These are phyloP conservation scores for Ophiocordyceps sinensis DNA, from an alignment of 2,329 filamentous ascomycete genomes.

Conservation along the genomic window DNA sequence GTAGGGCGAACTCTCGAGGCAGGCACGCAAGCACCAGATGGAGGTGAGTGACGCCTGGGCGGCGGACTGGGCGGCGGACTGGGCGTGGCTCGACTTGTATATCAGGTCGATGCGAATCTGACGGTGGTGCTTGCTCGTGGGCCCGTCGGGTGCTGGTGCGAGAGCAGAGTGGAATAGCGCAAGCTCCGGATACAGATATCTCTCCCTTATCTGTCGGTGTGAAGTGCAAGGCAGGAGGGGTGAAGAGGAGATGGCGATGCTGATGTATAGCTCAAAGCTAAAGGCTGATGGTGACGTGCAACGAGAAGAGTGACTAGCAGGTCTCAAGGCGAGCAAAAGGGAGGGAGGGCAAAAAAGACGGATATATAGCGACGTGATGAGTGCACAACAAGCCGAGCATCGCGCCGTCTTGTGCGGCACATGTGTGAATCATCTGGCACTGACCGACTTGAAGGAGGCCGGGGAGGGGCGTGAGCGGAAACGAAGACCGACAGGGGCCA, in stretches of 20 bases:
- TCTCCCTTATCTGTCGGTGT: no score
- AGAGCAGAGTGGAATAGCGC: no score
- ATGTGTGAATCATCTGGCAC: slow-evolving; percentile 8
- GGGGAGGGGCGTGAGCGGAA: slow-evolving; percentile 1
- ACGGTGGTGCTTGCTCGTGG: no score
- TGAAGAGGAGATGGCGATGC: background rate
- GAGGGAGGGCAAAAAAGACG: slow-evolving; percentile 1
- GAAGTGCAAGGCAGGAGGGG: slow-evolving; percentile 3
- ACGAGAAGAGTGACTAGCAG: background rate
- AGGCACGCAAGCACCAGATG: no score
- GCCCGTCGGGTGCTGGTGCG: no score
- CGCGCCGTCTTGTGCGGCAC: slow-evolving; percentile 7
- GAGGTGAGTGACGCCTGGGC: no score
- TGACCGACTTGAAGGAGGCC: background rate
- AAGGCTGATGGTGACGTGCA: background rate
- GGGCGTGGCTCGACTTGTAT: no score
- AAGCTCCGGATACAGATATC: no score
- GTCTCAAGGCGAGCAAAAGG: background rate
- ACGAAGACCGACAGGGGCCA: background rate
- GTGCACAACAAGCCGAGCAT: background rate
- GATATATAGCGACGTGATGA: slow-evolving; percentile 6
- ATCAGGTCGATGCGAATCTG: no score
- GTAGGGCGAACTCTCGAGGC: no score
- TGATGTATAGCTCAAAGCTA: background rate
- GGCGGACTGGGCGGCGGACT: no score